Evolutionary conservation across 495 filamentous ascomycete genomes (phyloP), one percentile per base, ranked within the genome.

Genomic region (Lentithecium fluviatile): DNA sequence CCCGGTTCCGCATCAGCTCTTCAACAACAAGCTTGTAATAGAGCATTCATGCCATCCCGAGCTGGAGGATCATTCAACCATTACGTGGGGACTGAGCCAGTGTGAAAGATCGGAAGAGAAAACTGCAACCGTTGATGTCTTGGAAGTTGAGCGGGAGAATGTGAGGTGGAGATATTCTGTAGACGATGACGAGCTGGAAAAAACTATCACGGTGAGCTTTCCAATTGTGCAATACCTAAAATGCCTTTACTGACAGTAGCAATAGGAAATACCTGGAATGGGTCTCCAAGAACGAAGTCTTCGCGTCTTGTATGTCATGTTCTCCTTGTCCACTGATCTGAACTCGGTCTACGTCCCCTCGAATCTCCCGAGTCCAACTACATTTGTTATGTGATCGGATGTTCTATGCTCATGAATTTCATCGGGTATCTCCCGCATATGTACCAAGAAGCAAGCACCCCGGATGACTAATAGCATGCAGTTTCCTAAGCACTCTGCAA

Each of bases 401-500:
- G 45, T 52, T 10, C 10, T 7, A 42, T 32, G 4, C 29, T 32
- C 10, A 4, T 32, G 29, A 32, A 32, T 10, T 10, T 10, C 29
- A 4, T 32, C 10, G 29, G 3, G 10, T 32, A 4, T 32, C 29
- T 32, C 3, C 10, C 29, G 3, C 29, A 32, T 10, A 3, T 32
- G 3, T 32, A 4, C 29, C 10, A 3, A 4, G 29, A 10, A 10
- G 29, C 29, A 10, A 32, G 10, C 29, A 32, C 29, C 29, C 4
- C 29, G 4, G 10, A 32, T 32, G 52, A 23, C 19, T 15, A 17
- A 17, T 42, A 52, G 36, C 25, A 36, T 52, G 10, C 52, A 59
- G 48, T 21, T 61, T 56, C 45, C 42, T 56, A 3, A 43, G 43
- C 20, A 59, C 56, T 19, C 8, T 17, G 13, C 13, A 26, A 7